phyloP scores from a whole-genome alignment of 2,329 filamentous ascomycete genomes.

The Emericellopsis atlantica region DNA sequence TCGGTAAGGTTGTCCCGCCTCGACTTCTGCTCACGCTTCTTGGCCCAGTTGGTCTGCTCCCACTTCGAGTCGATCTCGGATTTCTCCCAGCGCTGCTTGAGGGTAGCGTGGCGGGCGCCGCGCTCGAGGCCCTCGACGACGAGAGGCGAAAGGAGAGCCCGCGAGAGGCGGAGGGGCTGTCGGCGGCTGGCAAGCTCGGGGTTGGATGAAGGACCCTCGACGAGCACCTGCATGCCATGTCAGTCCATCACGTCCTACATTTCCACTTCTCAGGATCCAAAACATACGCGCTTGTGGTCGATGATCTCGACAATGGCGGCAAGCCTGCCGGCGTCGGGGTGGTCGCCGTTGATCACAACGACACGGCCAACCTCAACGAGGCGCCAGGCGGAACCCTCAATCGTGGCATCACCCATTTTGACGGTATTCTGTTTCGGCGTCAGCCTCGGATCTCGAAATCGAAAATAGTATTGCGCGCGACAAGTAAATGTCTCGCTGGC shows the following conservation, averaged over 20 bases:
- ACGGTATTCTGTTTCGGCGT: slow-evolving; percentile 34
- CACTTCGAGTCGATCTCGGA: slow-evolving; percentile 87
- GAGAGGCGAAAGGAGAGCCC: slow-evolving; percentile 81
- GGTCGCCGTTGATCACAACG: slow-evolving; percentile 72
- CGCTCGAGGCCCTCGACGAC: slow-evolving; percentile 78
- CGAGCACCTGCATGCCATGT: slow-evolving; percentile 57
- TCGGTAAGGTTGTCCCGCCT: slow-evolving; percentile 87
- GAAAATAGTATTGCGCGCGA: too few relatives aligned
- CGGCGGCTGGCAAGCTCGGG: slow-evolving; percentile 70
- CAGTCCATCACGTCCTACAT: slow-evolving; percentile 2
- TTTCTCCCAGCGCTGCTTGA: slow-evolving; percentile 87
- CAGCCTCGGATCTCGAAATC: too few relatives aligned
- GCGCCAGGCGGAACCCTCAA: slow-evolving; percentile 80
- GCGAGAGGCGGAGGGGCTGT: slow-evolving; percentile 71
- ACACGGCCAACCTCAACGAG: slow-evolving; percentile 97
- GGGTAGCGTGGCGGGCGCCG: slow-evolving; percentile 65
- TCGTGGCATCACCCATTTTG: slow-evolving; percentile 74
- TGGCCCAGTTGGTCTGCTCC: slow-evolving; percentile 82
- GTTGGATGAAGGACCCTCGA: slow-evolving; percentile 85
- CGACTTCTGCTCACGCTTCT: slow-evolving; percentile 78
- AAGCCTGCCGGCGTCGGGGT: slow-evolving; percentile 73
- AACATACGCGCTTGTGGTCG: slow-evolving; percentile 99
- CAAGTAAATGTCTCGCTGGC: slow-evolving; percentile 2
- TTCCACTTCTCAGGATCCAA: slow-evolving; percentile 5
- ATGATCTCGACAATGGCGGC: slow-evolving; percentile 98